Evolutionary conservation across 2,329 filamentous ascomycete genomes (phyloP), one percentile per base, ranked within the genome.

Genomic region (Pseudodiploospora longispora): DNA sequence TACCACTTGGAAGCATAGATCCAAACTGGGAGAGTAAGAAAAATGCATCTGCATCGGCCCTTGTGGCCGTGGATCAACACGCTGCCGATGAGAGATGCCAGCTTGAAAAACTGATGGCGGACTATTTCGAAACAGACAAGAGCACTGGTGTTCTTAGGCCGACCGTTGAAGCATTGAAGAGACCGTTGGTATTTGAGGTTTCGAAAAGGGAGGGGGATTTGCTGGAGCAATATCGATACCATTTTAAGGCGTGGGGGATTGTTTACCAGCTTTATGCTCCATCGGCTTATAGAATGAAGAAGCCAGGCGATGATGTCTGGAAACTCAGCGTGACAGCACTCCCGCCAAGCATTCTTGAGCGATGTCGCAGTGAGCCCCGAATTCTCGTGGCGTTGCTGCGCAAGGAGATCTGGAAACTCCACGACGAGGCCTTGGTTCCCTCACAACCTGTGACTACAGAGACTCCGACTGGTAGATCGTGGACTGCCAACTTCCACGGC

Each of bases 41-140:
- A 6, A 19, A n/a, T 29, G 41, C 29, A 9, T 5, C 38, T 6
- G 50, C 51, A 73, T 36, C 68, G 85, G 31, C 80, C 1, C 66
- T 97, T 4, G 73, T 95, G 1, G 70, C 96, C 34, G 74, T 96
- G 5, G 93, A 98, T 57, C 93, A 98, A 57, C 93, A 98, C 59
- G 93, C 93, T 1, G 93, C 90, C 3, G 91, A 96, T 59, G 93
- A 98, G 66, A 77, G 93, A 38, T 81, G 85, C 50, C 81, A 82
- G 1, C 76, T 97, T 1, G 93, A 98, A 59, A 59, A 63, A 0
- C 70, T 98, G 1, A 80, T 94, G 59, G 53, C 54, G 1, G 52
- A 51, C 5, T 80, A 78, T 44, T 80, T 80, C 49, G 38, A 40
- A 4, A 34, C 5, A n/a, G 48, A 48, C 4, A 28, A 12, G 0